Evolutionary conservation across 129 eudicot species (phyloP), one percentile per base, ranked within the genome.

Genomic region (Flaveria bidentis): DNA sequence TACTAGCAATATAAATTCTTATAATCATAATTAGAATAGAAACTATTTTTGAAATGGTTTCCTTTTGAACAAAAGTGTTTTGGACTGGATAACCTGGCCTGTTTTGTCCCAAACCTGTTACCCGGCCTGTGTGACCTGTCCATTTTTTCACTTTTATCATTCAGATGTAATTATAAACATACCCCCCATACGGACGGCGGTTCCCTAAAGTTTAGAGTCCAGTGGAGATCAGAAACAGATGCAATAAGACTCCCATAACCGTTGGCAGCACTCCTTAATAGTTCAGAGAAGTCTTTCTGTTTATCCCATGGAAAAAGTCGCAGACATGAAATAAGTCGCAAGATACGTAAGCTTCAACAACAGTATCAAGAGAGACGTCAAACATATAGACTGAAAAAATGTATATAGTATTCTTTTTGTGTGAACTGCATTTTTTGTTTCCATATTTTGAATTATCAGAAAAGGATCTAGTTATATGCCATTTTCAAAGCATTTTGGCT

Each of bases 141-240:
- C 17, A 3, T 60, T 25, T 20, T 60, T 30, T n/a, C 69, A 28
- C 44, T 33, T 33, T 12, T 63, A 33, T 15, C 46, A 63, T 6
- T 63, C 13, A 33, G 22, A 44, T 26, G 67, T 6, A 20, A 52
- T 9, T 25, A 20, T 57, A 49, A 26, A 83, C 91, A 69, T 91
- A 94, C 98, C 82, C 88, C 88, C 98, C 98, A 94, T 15, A 89
- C 82, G 58, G 96, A 83, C 61, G 96, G 97, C 57, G 98, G 96
- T 63, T 94, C 93, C 80, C 84, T 91, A 75, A 94, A 94, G 84
- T 91, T 91, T 79, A 83, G 87, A 61, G 84, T 82, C 98, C 98
- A 94, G 6, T 91, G 93, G 77, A 94, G 81, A 91, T 94, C 98
- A 53, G 90, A 86, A 51, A 87, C 88, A 23, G 93, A 89, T 9